Evolutionary conservation across 2,329 filamentous ascomycete genomes (phyloP), one percentile per base, ranked within the genome.

Genomic region (Blastomyces silverae): DNA sequence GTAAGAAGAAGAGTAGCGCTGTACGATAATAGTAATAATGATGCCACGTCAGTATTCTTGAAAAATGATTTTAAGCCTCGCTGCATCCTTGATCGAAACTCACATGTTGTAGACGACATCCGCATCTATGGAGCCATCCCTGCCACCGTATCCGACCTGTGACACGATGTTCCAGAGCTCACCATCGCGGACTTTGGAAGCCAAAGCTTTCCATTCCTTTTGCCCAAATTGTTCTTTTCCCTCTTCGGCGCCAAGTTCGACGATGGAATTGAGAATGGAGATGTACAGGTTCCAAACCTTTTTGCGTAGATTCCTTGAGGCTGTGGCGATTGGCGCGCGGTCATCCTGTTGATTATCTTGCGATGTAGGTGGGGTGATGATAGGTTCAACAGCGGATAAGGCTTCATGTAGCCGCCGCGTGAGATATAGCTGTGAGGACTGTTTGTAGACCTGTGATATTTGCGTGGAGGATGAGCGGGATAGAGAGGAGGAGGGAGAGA

Each of bases 251-350:
- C 92, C 91, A 73, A 97, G 82, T 73, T 97, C 93, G 46, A 96
- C 82, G 68, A 97, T 89, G 50, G 91, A 89, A 79, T 97, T 96
- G 67, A 97, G 82, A 61, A 97, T 89, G 22, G 92, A 96, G 69
- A 97, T 84, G 75, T 97, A 99, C 72, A 99, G 83, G 76, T 92
- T 96, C 94, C 94, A 99, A 68, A 97, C 89, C 78, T 97, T 99
- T 76, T 96, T 89, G 69, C 92, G 84, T 65, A 91, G 94, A 42
- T 88, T 89, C 69, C 89, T 86, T 53, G 90, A 92, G 63, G 91
- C 91, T 68, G 84, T 85, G 63, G 90, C 88, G 63, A 97, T 87
- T 4, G 92, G 91, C 37, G 91, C 89, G 64, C 82, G 78, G 39
- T 79, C 78, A 67, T 80, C 79, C 48, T 76, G 57, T n/a, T 64